phyloP scores from a whole-genome alignment of 768 basidiomycete genomes.

The Serendipita sp. region DNA sequence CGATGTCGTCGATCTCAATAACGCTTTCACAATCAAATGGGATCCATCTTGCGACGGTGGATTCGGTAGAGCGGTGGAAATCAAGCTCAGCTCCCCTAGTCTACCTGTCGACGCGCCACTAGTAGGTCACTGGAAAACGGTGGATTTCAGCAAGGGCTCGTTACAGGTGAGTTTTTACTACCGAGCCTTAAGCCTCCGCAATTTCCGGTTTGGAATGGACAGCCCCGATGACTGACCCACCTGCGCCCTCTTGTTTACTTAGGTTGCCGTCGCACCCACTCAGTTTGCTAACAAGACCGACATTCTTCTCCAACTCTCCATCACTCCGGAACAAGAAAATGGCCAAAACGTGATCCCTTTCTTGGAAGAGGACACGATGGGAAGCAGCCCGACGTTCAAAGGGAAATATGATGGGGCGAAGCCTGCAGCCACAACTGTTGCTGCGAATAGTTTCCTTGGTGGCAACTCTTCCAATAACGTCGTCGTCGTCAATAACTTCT shows the following conservation, averaged over 20 bases:
- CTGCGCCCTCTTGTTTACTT: not conserved
- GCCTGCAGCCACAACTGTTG: not conserved
- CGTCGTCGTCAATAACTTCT: not conserved
- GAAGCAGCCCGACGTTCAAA: not conserved
- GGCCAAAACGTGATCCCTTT: not conserved
- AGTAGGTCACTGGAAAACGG: not conserved
- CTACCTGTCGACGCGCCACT: not conserved
- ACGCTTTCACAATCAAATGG: slow-evolving; percentile 46
- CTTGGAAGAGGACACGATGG: not conserved
- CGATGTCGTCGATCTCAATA: slow-evolving; percentile 27
- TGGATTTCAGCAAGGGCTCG: not conserved
- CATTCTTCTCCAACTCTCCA: not conserved
- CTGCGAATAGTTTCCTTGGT: not conserved
- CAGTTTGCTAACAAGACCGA: not conserved
- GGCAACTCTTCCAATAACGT: not conserved
- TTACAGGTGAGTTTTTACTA: not conserved
- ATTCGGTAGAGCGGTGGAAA: slow-evolving; percentile 35
- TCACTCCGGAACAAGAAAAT: not conserved
- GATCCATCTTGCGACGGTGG: slow-evolving; percentile 36
- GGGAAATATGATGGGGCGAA: not conserved
- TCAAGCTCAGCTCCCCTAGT: slow-evolving; percentile 44
- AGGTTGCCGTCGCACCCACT: not conserved
- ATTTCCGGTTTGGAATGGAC: not conserved
- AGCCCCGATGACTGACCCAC: not conserved
- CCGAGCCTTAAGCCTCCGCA: not conserved